phyloP scores from a whole-genome alignment of 306 rosid genomes.

The Pterocarpus santalinus region DNA sequence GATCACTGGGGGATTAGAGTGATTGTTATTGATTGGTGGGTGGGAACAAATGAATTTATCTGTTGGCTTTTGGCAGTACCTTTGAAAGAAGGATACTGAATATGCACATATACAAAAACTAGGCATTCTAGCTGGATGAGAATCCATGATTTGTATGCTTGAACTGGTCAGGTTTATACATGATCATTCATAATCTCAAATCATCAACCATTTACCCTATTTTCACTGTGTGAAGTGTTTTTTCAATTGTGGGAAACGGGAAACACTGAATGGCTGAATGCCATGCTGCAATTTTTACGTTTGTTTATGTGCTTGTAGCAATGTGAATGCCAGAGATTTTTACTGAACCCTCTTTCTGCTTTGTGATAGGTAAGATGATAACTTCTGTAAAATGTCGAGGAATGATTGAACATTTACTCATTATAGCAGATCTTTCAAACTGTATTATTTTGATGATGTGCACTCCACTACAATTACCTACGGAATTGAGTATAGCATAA shows the following conservation, averaged over 20 bases:
- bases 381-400: background rate
- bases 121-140: constrained; percentile 36
- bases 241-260: background rate
- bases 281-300: background rate
- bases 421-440: background rate
- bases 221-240: background rate
- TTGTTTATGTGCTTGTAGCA: background rate
- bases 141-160: constrained; percentile 37
- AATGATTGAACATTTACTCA: background rate
- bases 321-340: background rate
- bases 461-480: background rate
- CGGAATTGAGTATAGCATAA: too few relatives aligned
- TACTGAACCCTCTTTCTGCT: background rate
- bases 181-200: constrained; percentile 33
- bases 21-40: constrained; percentile 38
- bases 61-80: constrained; percentile 26
- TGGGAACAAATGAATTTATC: background rate
- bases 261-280: background rate
- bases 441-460: background rate
- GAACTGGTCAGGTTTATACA: constrained; percentile 32
- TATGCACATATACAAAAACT: constrained; percentile 28
- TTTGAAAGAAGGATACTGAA: constrained; percentile 26
- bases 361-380: background rate
- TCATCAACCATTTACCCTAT: background rate
- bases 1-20: constrained; percentile 26